A percentile compares a stretch with the other conserved stretches of the same genome.
phyloP scores from a whole-genome alignment of 306 rosid species.

The Begonia fuchsioides region DNA sequence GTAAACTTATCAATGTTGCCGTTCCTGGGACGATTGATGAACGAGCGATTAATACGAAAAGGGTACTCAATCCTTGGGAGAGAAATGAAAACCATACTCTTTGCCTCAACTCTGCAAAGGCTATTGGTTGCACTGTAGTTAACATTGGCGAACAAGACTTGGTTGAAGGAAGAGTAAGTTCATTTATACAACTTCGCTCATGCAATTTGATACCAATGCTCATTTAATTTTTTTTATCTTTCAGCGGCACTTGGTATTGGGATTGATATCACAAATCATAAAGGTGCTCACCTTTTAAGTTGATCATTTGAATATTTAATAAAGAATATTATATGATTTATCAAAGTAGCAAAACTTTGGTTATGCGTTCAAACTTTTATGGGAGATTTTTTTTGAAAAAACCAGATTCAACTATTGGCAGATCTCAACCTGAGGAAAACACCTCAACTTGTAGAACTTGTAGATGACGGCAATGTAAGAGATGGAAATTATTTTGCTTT shows the following conservation, averaged over 20 bases:
- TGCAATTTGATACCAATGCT: not conserved
- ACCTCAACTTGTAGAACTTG: conserved; percentile 94
- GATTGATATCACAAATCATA: conserved; percentile 90
- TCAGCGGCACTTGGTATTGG: conserved; percentile 91
- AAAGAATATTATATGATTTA: conserved; percentile 8
- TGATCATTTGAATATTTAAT: not conserved
- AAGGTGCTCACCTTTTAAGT: conserved; percentile 36
- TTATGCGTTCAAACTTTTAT: no score
- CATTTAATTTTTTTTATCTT: conserved; percentile 19
- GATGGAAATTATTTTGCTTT: not conserved
- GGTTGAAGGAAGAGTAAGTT: conserved; percentile 86
- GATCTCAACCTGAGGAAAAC: conserved; percentile 94
- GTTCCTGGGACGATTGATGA: conserved; percentile 98
- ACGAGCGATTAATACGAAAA: conserved; percentile 76
- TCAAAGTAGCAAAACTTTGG: no score
- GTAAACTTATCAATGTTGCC: conserved; percentile 97
- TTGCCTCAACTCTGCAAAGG: conserved; percentile 98
- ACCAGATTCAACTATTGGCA: conserved; percentile 89
- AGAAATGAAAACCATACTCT: conserved; percentile 93
- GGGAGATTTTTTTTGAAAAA: conserved; percentile 9
- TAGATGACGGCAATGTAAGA: conserved; percentile 62
- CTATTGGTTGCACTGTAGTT: conserved; percentile 96
- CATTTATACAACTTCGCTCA: not conserved
- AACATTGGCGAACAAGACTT: conserved; percentile 86
- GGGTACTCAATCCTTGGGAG: conserved; percentile 68